Conservation (phyloP, 2,329 filamentous ascomycete genomes). For the Fusarium gaditjirri region DNA sequence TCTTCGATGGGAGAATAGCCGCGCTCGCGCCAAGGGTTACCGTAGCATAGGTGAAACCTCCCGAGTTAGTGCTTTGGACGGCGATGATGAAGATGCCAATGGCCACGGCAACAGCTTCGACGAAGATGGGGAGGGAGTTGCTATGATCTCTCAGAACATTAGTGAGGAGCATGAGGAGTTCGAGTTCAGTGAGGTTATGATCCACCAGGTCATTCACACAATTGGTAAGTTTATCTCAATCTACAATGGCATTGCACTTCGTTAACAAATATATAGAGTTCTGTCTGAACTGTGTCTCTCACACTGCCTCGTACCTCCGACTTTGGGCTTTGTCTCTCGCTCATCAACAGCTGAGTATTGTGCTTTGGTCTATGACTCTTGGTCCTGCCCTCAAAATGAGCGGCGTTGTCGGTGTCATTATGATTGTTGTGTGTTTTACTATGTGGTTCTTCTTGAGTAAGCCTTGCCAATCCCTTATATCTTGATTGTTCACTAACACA, state of each 20-base stretch:
- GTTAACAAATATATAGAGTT: constrained; percentile 74
- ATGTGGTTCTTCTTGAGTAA: constrained; percentile 87
- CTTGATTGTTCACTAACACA: constrained; percentile 38
- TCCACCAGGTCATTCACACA: constrained; percentile 98
- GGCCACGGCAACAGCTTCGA: constrained; percentile 68
- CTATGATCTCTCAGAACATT: constrained; percentile 89
- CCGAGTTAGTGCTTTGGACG: constrained; percentile 88
- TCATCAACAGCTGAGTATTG: constrained; percentile 95
- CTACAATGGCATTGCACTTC: neutral
- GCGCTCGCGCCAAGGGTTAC: constrained; percentile 87
- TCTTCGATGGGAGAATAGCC: constrained; percentile 93
- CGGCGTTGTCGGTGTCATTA: constrained; percentile 77
- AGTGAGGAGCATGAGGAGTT: constrained; percentile 93
- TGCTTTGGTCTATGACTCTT: constrained; percentile 97
- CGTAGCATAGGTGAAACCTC: constrained; percentile 90
- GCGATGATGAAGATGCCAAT: constrained; percentile 72
- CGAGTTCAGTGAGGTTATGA: constrained; percentile 97
- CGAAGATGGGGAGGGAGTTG: constrained; percentile 82
- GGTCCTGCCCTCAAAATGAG: constrained; percentile 75
- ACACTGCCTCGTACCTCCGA: constrained; percentile 98
- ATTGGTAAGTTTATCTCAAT: constrained; percentile 74
- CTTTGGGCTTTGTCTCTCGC: constrained; percentile 97
- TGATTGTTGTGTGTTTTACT: constrained; percentile 84
- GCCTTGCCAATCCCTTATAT: constrained; percentile 18
- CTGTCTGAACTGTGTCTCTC: constrained; percentile 98